phyloP scores from a whole-genome alignment of 768 basidiomycete genomes.

The Trametes cubensis region DNA sequence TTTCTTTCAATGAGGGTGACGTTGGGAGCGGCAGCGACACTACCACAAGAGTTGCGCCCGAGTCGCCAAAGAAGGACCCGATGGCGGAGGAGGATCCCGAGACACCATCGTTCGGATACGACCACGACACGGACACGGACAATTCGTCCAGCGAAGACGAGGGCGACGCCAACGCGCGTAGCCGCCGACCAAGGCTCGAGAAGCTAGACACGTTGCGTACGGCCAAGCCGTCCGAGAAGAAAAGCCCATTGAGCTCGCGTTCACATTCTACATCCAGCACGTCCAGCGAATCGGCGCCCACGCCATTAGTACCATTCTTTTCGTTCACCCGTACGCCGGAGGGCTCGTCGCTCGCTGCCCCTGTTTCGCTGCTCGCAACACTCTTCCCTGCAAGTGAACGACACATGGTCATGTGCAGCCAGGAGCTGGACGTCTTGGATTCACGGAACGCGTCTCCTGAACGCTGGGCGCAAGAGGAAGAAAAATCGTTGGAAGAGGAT shows the following conservation, averaged over 20 bases:
- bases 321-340: slow-evolving; percentile 78
- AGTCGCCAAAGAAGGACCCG: slow-evolving; percentile 27
- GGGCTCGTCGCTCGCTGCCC: slow-evolving; percentile 76
- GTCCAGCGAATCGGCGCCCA: slow-evolving; percentile 13
- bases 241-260: slow-evolving; percentile 8
- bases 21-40: slow-evolving; percentile 30
- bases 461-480: slow-evolving; percentile 23
- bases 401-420: slow-evolving; percentile 74
- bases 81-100: slow-evolving; percentile 15
- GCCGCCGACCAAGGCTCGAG: slow-evolving; percentile 2
- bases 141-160: slow-evolving; percentile 14
- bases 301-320: slow-evolving; percentile 64
- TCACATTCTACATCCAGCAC: slow-evolving; percentile 23
- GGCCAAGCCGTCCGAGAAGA: background rate
- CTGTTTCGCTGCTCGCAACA: slow-evolving; percentile 64
- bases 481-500: slow-evolving; percentile 42
- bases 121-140: slow-evolving; percentile 12
- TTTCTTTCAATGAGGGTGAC: slow-evolving; percentile 18
- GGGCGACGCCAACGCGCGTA: slow-evolving; percentile 3
- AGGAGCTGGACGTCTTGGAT: slow-evolving; percentile 65
- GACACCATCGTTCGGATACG: slow-evolving; percentile 20
- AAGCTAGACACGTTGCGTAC: slow-evolving; percentile 18
- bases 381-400: slow-evolving; percentile 73
- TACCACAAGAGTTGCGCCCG: slow-evolving; percentile 29
- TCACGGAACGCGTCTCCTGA: slow-evolving; percentile 32